Conservation (phyloP, 441 rosid species). For the Jatropha podagrica region DNA sequence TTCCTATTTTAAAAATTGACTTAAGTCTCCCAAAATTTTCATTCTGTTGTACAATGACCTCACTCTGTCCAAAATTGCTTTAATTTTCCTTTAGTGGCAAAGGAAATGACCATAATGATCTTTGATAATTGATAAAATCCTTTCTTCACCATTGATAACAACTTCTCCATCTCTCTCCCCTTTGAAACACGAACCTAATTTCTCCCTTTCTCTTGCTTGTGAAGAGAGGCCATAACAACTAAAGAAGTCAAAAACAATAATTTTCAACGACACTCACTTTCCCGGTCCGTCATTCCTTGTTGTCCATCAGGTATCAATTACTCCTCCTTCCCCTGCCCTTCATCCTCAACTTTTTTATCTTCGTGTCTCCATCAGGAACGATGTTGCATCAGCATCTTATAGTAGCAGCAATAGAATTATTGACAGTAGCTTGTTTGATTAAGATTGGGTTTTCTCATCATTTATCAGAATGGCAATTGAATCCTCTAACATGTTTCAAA, state of each 20-base stretch:
- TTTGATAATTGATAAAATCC: no score
- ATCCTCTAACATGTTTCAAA: no score
- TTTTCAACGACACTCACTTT: slow-evolving; percentile 28
- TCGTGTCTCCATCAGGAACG: slow-evolving; percentile 32
- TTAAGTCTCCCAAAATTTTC: no score
- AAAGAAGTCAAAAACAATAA: slow-evolving; percentile 48
- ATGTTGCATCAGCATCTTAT: slow-evolving; percentile 14
- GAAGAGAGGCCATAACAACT: slow-evolving; percentile 51
- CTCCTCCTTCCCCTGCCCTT: slow-evolving; percentile 23
- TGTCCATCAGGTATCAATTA: slow-evolving; percentile 40
- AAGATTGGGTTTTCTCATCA: slow-evolving; percentile 67
- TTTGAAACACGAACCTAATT: no score
- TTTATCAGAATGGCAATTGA: slow-evolving; percentile 25
- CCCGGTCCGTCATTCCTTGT: slow-evolving; percentile 51
- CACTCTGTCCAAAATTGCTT: no score
- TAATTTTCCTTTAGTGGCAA: no score
- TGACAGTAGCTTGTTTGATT: slow-evolving; percentile 31
- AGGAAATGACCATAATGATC: no score
- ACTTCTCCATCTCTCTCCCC: no score
- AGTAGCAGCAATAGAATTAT: not conserved
- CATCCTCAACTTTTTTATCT: slow-evolving; percentile 33
- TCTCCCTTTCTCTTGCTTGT: no score
- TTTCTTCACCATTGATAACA: no score
- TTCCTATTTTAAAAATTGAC: no score
- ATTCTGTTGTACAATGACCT: no score